A percentile compares a stretch with the other conserved stretches of the same genome.
These are phyloP conservation scores for Hymenoscyphus linearis DNA, from an alignment of 2,329 filamentous ascomycete species.

Conservation along the genomic window DNA sequence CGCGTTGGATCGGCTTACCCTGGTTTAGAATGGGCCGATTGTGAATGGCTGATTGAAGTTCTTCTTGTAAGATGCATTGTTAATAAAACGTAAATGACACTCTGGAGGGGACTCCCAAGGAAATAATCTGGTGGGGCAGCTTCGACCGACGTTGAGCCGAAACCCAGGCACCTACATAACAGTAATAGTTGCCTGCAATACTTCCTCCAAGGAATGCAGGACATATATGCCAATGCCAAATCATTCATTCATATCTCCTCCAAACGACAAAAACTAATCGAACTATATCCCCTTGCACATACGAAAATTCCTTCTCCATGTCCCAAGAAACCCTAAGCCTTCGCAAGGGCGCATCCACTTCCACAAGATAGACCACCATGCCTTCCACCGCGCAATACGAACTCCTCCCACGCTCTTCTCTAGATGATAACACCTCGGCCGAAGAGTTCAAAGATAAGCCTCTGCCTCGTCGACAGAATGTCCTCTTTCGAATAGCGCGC, in stretches of 20 bases:
- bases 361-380: slow-evolving; percentile 8
- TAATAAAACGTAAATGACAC: no score
- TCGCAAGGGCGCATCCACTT: neutral
- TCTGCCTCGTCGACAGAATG: slow-evolving; percentile 8
- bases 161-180: no score
- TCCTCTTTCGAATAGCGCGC: neutral
- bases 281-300: neutral
- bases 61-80: no score
- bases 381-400: slow-evolving; percentile 14
- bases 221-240: neutral
- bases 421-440: slow-evolving; percentile 11
- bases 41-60: no score
- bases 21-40: no score
- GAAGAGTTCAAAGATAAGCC: slow-evolving; percentile 26
- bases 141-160: neutral
- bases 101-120: neutral
- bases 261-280: neutral
- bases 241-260: neutral
- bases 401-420: slow-evolving; percentile 16
- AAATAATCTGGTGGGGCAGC: neutral
- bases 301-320: neutral
- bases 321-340: neutral
- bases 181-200: no score
- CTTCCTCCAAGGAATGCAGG: neutral
- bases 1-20: no score